Evolutionary conservation across 164 flowering plant genomes (phyloP).

Genomic region (Nymphaea thermarum): DNA sequence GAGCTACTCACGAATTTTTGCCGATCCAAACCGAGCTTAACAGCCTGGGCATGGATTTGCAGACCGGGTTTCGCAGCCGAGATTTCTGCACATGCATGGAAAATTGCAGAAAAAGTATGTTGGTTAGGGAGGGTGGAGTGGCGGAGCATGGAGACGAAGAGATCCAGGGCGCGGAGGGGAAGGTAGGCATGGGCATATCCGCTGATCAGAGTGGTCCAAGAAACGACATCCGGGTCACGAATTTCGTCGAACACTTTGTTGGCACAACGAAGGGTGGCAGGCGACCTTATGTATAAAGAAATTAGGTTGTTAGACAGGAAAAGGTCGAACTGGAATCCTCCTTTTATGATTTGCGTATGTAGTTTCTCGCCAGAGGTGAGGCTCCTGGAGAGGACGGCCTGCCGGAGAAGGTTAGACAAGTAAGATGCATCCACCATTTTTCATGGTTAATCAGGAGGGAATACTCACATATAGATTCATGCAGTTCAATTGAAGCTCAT

Average conservation of each 20-base stretch:
- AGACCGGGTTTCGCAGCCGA: slow-evolving; percentile 25
- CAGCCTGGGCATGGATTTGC: slow-evolving; percentile 38
- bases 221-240: slow-evolving; percentile 13
- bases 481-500: no score
- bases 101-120: slow-evolving; percentile 44
- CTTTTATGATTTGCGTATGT: neutral
- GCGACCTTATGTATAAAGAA: neutral
- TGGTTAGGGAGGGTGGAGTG: slow-evolving; percentile 51
- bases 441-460: no score
- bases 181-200: slow-evolving; percentile 24
- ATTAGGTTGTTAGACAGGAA: neutral
- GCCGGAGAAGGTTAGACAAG: neutral
- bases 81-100: slow-evolving; percentile 52
- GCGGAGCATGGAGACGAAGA: slow-evolving; percentile 67
- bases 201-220: slow-evolving; percentile 70
- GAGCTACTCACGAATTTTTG: slow-evolving; percentile 40
- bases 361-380: neutral
- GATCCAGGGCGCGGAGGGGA: slow-evolving; percentile 19
- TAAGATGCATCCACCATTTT: neutral
- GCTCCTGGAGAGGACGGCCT: neutral
- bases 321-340: neutral
- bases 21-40: slow-evolving; percentile 30
- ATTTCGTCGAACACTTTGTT: neutral
- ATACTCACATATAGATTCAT: no score
- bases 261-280: neutral